A percentile compares a stretch with the other conserved stretches of the same genome.
Evolutionary conservation across 345 rosid genomes (phyloP).

Genomic region (Corchorus capsularis): DNA sequence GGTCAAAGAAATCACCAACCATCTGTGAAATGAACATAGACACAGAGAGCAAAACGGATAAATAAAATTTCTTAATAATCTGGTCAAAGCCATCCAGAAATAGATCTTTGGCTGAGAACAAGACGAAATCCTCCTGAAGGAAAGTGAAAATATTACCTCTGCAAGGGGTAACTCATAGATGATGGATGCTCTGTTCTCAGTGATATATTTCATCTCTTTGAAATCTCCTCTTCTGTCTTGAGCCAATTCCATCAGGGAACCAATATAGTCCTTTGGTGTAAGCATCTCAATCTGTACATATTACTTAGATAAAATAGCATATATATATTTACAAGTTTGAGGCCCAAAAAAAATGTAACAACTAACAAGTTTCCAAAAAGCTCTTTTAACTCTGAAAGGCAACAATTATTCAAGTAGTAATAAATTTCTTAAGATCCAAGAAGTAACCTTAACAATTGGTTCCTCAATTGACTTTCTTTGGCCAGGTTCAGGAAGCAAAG

Average conservation of each 20-base stretch:
- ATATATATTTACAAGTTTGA: background rate
- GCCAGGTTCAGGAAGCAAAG: conserved; percentile 95
- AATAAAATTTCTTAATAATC: background rate
- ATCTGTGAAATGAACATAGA: conserved; percentile 53
- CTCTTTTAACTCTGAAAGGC: background rate
- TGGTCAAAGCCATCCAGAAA: background rate
- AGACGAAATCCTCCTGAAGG: background rate
- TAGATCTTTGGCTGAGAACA: background rate
- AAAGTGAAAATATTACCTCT: conserved; percentile 52
- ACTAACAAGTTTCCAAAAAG: background rate
- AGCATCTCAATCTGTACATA: conserved; percentile 83
- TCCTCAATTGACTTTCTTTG: conserved; percentile 87
- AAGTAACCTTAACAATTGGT: conserved; percentile 82
- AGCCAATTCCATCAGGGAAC: conserved; percentile 94
- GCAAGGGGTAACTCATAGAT: conserved; percentile 88
- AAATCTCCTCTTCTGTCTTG: conserved; percentile 97
- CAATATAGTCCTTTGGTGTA: conserved; percentile 94
- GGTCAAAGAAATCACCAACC: conserved; percentile 99
- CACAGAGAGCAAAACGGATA: conserved; percentile 23
- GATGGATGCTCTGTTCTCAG: conserved; percentile 88
- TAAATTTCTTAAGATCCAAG: conserved; percentile 19
- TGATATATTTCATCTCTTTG: conserved; percentile 89
- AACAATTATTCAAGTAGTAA: conserved; percentile 10
- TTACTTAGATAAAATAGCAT: conserved; percentile 25
- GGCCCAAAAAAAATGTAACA: no score